These are phyloP conservation scores for Suillus bovinus DNA, from an alignment of 768 basidiomycete species.

Conservation along the genomic window DNA sequence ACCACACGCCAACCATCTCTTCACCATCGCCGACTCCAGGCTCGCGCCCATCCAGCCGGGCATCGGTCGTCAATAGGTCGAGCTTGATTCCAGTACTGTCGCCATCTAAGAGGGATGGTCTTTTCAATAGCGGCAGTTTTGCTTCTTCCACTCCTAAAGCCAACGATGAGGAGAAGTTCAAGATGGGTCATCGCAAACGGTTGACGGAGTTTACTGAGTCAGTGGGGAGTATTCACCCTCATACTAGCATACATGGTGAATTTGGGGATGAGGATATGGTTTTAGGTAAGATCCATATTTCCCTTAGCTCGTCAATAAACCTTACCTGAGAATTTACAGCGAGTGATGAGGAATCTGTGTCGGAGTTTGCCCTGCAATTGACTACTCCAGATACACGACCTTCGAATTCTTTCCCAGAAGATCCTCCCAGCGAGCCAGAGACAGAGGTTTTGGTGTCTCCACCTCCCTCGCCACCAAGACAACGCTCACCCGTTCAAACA, in stretches of 20 bases:
- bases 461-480: conserved; percentile 14
- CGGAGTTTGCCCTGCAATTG: conserved; percentile 22
- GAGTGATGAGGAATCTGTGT: conserved; percentile 39
- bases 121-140: conserved; percentile 15
- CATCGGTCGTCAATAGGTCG: conserved; percentile 22
- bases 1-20: conserved; percentile 16
- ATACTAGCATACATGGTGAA: conserved; percentile 14
- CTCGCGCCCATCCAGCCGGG: conserved; percentile 27
- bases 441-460: conserved; percentile 30
- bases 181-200: conserved; percentile 28
- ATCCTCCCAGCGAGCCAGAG: conserved; percentile 26
- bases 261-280: conserved; percentile 20
- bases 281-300: conserved; percentile 19
- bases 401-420: conserved; percentile 13
- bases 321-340: conserved; percentile 23
- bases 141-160: conserved; percentile 4
- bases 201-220: conserved; percentile 30
- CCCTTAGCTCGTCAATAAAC: background rate
- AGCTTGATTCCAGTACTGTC: conserved; percentile 50
- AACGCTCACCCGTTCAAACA: conserved; percentile 19
- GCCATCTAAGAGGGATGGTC: conserved; percentile 32
- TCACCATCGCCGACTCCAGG: conserved; percentile 25
- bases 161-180: conserved; percentile 22
- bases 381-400: conserved; percentile 29
- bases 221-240: conserved; percentile 24